phyloP scores from a whole-genome alignment of 805 yeast species.

The Alloascoidea africana region DNA sequence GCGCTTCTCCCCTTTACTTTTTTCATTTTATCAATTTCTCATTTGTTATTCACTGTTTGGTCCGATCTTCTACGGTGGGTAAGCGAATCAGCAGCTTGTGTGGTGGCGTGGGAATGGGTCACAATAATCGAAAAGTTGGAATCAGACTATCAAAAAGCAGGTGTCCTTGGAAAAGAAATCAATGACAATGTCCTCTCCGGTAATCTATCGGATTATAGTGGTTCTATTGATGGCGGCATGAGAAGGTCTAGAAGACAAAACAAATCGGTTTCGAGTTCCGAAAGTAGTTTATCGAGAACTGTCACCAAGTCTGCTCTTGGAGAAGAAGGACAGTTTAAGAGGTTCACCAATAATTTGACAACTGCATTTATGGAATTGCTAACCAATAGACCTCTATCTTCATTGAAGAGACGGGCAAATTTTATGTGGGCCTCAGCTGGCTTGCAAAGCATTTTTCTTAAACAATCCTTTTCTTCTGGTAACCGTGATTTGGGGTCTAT shows the following conservation, averaged over 20 bases:
- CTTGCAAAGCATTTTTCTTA: neutral
- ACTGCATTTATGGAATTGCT: neutral
- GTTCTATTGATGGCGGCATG: too few relatives aligned
- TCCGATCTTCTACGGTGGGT: constrained; percentile 31
- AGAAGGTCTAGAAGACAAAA: too few relatives aligned
- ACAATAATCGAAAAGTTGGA: constrained; percentile 36
- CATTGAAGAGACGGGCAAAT: too few relatives aligned
- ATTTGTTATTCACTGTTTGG: constrained; percentile 29
- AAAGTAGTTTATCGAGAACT: neutral
- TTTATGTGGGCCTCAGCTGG: too few relatives aligned
- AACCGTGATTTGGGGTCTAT: neutral
- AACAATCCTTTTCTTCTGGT: neutral
- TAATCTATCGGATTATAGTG: too few relatives aligned
- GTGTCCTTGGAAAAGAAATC: constrained; percentile 49
- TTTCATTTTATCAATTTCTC: constrained; percentile 20
- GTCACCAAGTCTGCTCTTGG: neutral
- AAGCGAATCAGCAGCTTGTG: constrained; percentile 31
- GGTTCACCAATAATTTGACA: neutral
- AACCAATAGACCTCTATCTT: neutral
- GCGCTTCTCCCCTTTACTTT: constrained; percentile 23
- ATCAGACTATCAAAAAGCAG: constrained; percentile 32
- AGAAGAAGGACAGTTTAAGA: neutral
- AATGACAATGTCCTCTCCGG: too few relatives aligned
- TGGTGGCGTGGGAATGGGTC: constrained; percentile 55
- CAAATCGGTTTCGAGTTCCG: too few relatives aligned